A percentile compares a stretch with the other conserved stretches of the same genome.
These are phyloP conservation scores for Rhizophlyctis rosea DNA, from an alignment of 192 early-diverging fungal species.

Conservation along the genomic window DNA sequence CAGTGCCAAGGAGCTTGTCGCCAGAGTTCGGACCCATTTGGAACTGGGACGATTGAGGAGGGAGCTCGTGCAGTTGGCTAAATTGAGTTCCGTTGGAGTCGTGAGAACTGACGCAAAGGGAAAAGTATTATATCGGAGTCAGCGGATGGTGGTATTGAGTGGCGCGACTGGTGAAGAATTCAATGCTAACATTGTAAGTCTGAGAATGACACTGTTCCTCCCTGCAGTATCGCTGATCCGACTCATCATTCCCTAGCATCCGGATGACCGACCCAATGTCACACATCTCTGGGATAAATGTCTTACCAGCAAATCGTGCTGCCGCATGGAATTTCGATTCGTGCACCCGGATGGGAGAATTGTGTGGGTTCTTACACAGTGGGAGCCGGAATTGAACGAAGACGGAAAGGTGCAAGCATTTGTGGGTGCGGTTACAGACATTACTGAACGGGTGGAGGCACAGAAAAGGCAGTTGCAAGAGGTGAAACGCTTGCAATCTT, in stretches of 20 bases:
- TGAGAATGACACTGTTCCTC: too few relatives aligned
- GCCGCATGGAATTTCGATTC: background rate
- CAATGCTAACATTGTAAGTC: too few relatives aligned
- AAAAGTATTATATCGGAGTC: too few relatives aligned
- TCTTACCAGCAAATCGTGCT: too few relatives aligned
- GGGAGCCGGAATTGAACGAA: conserved; percentile 3
- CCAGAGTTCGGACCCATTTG: conserved; percentile 42
- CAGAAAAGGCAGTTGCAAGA: conserved; percentile 14
- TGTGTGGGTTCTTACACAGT: conserved; percentile 1
- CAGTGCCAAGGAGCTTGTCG: conserved; percentile 42
- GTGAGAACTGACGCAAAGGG: background rate
- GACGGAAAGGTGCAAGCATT: conserved; percentile 2
- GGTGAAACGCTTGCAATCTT: background rate
- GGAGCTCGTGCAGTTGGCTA: conserved; percentile 32
- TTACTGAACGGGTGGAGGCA: conserved; percentile 5
- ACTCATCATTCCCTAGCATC: too few relatives aligned
- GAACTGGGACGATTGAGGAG: conserved; percentile 44
- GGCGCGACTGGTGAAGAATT: too few relatives aligned
- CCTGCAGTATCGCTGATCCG: too few relatives aligned
- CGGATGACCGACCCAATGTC: too few relatives aligned
- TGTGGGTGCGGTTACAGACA: conserved; percentile 15
- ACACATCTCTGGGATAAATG: too few relatives aligned
- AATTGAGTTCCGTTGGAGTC: background rate
- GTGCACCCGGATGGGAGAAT: background rate
- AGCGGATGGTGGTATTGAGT: too few relatives aligned